Evolutionary conservation across 306 rosid species (phyloP).

Genomic region (Vigna mungo): DNA sequence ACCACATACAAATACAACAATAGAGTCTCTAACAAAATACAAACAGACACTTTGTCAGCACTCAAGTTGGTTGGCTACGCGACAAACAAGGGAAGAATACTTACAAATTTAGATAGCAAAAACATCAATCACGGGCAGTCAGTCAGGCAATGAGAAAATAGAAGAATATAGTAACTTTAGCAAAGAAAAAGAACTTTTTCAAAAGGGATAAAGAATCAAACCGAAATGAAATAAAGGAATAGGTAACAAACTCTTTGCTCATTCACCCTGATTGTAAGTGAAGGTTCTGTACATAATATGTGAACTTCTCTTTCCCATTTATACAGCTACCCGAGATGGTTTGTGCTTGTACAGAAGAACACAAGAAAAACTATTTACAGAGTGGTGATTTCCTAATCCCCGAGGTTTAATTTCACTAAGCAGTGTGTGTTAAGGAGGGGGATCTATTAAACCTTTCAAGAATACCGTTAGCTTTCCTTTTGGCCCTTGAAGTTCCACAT

Average conservation of each 20-base stretch:
- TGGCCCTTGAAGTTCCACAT: conserved; percentile 74
- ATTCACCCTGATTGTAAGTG: conserved; percentile 42
- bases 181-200: conserved; percentile 28
- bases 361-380: conserved; percentile 44
- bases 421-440: conserved; percentile 63
- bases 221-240: conserved; percentile 23
- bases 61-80: conserved; percentile 34
- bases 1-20: conserved; percentile 45
- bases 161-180: conserved; percentile 13
- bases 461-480: conserved; percentile 72
- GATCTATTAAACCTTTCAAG: conserved; percentile 66
- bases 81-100: conserved; percentile 38
- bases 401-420: conserved; percentile 52
- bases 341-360: conserved; percentile 47
- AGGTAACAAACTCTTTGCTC: not conserved
- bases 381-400: conserved; percentile 19
- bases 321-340: conserved; percentile 43
- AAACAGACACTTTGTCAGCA: conserved; percentile 48
- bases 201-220: conserved; percentile 22
- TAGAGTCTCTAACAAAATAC: conserved; percentile 37
- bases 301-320: conserved; percentile 45
- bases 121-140: conserved; percentile 45
- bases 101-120: conserved; percentile 43
- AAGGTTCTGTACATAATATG: conserved; percentile 35
- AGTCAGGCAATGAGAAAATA: conserved; percentile 7